Evolutionary conservation across 192 early-diverging fungal genomes (phyloP).

Genomic region (Rhizoclosmatium sp.): DNA sequence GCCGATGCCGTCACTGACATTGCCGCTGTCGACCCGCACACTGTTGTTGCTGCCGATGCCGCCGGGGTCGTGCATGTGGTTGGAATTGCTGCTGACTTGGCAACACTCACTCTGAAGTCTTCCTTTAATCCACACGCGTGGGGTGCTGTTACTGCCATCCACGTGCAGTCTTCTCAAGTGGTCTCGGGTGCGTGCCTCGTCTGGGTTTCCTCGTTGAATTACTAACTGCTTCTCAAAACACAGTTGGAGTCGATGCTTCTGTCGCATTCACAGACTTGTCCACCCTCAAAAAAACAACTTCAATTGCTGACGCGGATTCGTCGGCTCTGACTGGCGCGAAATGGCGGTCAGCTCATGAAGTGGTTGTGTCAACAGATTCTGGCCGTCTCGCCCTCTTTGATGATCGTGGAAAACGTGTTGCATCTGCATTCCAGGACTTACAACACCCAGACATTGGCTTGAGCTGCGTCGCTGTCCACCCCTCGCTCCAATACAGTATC

Average conservation of each 20-base stretch:
- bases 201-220: too few relatives aligned
- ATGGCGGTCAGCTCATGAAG: constrained; percentile 7
- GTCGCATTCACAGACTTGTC: neutral
- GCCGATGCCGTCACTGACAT: too few relatives aligned
- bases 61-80: too few relatives aligned
- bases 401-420: neutral
- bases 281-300: neutral
- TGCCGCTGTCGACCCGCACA: too few relatives aligned
- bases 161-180: too few relatives aligned
- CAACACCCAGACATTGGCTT: neutral
- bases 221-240: too few relatives aligned
- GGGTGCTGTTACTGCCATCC: too few relatives aligned
- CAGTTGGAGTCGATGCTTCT: neutral
- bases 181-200: too few relatives aligned
- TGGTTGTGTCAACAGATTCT: constrained; percentile 11
- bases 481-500: neutral
- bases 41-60: too few relatives aligned
- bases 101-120: too few relatives aligned
- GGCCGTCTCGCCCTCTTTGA: constrained; percentile 14
- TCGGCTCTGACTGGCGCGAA: constrained; percentile 5
- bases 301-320: constrained; percentile 2
- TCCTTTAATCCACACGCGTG: too few relatives aligned
- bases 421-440: constrained; percentile 3
- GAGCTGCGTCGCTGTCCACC: constrained; percentile 25
- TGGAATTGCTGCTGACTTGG: too few relatives aligned